phyloP scores from a whole-genome alignment of 2,329 filamentous ascomycete genomes.

The Calonectria montana region DNA sequence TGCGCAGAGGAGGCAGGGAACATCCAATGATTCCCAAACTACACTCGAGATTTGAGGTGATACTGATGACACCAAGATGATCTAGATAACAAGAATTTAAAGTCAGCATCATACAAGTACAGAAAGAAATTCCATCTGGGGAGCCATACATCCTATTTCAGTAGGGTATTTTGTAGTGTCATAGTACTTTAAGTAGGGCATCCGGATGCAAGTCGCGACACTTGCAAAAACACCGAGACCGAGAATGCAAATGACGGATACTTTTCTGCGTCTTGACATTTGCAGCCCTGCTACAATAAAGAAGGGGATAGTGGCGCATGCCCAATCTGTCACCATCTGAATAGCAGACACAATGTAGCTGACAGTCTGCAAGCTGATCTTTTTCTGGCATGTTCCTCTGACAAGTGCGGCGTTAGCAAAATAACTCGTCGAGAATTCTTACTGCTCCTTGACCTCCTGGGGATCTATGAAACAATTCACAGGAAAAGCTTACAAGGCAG shows the following conservation, averaged over 20 bases:
- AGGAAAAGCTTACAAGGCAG: not conserved
- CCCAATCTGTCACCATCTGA: slow-evolving; percentile 17
- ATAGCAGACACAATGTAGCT: slow-evolving; percentile 13
- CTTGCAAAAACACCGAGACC: slow-evolving; percentile 13
- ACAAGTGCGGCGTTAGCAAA: not conserved
- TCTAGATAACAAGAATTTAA: not conserved
- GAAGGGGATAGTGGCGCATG: slow-evolving; percentile 11
- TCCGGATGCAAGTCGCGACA: slow-evolving; percentile 2
- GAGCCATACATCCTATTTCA: not conserved
- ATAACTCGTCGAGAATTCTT: too few species aligned
- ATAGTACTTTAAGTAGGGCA: slow-evolving; percentile 16
- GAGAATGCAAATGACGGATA: slow-evolving; percentile 1
- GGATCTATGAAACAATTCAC: not conserved
- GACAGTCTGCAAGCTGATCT: not conserved
- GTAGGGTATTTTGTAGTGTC: not conserved
- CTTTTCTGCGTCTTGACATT: slow-evolving; percentile 12
- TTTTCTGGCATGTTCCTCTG: not conserved
- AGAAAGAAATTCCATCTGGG: not conserved
- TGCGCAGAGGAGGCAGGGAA: not conserved
- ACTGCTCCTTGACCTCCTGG: too few species aligned
- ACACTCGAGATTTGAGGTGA: not conserved
- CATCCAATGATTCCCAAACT: not conserved
- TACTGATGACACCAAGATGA: not conserved
- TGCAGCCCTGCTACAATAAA: slow-evolving; percentile 9
- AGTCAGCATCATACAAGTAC: not conserved